Conservation (phyloP, 495 filamentous ascomycete species). For the Hypoxylon fuscum region DNA sequence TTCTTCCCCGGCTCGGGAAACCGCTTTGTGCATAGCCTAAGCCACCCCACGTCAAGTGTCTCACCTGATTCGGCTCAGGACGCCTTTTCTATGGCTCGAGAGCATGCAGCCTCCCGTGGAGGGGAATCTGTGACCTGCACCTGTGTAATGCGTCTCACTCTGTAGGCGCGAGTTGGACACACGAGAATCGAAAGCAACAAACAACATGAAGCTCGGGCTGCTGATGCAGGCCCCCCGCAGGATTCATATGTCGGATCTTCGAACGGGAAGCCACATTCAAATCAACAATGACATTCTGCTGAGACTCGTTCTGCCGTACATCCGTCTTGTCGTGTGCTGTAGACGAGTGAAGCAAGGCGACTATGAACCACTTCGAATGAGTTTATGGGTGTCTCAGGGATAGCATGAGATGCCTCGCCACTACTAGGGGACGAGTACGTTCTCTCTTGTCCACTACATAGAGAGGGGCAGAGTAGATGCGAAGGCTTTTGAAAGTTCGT, state of each 20-base stretch:
- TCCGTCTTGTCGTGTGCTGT: background rate
- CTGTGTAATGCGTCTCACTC: conserved; percentile 33
- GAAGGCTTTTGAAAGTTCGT: conserved; percentile 1
- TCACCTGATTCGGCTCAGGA: conserved; percentile 35
- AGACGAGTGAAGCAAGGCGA: conserved; percentile 2
- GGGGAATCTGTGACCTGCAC: conserved; percentile 14
- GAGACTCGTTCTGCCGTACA: conserved; percentile 4
- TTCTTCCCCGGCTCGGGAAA: conserved; percentile 20
- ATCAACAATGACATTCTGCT: conserved; percentile 19
- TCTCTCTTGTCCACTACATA: too few relatives aligned
- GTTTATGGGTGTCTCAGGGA: conserved; percentile 28
- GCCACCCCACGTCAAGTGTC: conserved; percentile 35
- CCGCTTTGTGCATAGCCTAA: conserved; percentile 24
- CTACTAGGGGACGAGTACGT: too few relatives aligned
- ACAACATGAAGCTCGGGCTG: conserved; percentile 12
- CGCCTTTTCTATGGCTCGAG: conserved; percentile 35
- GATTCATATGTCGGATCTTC: conserved; percentile 28
- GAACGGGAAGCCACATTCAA: conserved; percentile 30
- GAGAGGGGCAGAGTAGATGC: conserved; percentile 13
- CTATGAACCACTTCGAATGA: conserved; percentile 9
- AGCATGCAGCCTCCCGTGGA: conserved; percentile 35
- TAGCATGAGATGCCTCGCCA: conserved; percentile 2
- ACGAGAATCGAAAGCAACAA: conserved; percentile 34
- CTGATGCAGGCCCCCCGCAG: conserved; percentile 8
- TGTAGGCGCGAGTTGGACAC: conserved; percentile 26